A percentile compares a stretch with the other conserved stretches of the same genome.
phyloP scores from a whole-genome alignment of 176 grass and related monocot genomes.

The Stipa capillata region DNA sequence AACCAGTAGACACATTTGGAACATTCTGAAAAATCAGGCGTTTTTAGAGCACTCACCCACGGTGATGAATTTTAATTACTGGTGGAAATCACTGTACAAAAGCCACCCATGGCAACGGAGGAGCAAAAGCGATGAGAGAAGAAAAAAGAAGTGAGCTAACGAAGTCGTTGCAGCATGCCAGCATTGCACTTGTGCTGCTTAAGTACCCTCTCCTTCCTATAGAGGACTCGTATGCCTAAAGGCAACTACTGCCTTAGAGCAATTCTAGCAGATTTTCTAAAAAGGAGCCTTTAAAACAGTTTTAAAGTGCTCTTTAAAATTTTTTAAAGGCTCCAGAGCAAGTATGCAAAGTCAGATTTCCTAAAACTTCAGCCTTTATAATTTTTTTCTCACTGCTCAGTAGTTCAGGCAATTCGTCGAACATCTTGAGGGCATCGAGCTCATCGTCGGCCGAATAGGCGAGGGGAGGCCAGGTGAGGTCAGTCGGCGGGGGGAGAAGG shows the following conservation, averaged over 20 bases:
- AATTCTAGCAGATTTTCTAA: too few relatives aligned
- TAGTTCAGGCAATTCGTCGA: too few relatives aligned
- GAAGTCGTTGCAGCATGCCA: conserved; percentile 1
- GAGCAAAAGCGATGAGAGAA: neutral
- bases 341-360: too few relatives aligned
- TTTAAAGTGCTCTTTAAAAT: too few relatives aligned
- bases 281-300: too few relatives aligned
- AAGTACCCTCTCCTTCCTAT: neutral
- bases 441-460: too few relatives aligned
- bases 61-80: neutral
- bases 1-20: neutral
- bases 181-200: conserved; percentile 23
- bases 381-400: too few relatives aligned
- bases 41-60: neutral
- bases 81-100: conserved; percentile 4
- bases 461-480: too few relatives aligned
- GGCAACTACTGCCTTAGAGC: neutral
- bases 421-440: too few relatives aligned
- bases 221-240: neutral
- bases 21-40: neutral
- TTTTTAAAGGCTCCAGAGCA: too few relatives aligned
- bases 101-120: neutral
- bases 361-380: too few relatives aligned
- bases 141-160: neutral
- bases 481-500: too few relatives aligned